Conservation (phyloP, 2,329 filamentous ascomycete genomes). For the Xylariaceae sp. region DNA sequence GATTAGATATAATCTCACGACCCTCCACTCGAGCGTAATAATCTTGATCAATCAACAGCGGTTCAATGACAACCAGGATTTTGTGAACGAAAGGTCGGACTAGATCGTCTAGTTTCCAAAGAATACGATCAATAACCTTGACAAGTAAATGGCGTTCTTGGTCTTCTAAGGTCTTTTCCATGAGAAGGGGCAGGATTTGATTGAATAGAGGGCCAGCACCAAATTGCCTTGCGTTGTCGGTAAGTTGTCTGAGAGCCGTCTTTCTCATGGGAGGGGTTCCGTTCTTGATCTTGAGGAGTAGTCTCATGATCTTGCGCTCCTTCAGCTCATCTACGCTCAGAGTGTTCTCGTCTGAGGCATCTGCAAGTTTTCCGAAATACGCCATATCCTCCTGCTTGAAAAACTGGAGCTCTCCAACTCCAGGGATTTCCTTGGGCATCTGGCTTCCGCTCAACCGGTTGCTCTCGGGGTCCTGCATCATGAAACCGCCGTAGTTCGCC, state of each 20-base stretch:
- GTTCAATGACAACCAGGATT: constrained; percentile 97
- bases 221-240: constrained; percentile 94
- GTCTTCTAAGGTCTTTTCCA: constrained; percentile 97
- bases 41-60: constrained; percentile 97
- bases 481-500: constrained; percentile 70
- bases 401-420: constrained; percentile 92
- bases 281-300: constrained; percentile 97
- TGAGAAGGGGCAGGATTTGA: constrained; percentile 90
- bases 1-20: constrained; percentile 96
- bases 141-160: constrained; percentile 97
- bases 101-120: constrained; percentile 97
- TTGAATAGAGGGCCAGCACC: constrained; percentile 93
- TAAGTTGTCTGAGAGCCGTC: constrained; percentile 92
- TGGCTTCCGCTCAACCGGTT: constrained; percentile 79
- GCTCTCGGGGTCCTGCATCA: constrained; percentile 94
- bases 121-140: constrained; percentile 96
- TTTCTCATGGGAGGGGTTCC: constrained; percentile 98
- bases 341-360: constrained; percentile 84
- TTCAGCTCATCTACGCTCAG: constrained; percentile 94
- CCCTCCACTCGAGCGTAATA: constrained; percentile 98
- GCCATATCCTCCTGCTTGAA: constrained; percentile 99
- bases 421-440: constrained; percentile 90
- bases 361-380: constrained; percentile 96
- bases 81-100: constrained; percentile 97
- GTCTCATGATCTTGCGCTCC: constrained; percentile 96